Evolutionary conservation across 2,329 filamentous ascomycete genomes (phyloP).

Genomic region (Aspergillus floridensis): DNA sequence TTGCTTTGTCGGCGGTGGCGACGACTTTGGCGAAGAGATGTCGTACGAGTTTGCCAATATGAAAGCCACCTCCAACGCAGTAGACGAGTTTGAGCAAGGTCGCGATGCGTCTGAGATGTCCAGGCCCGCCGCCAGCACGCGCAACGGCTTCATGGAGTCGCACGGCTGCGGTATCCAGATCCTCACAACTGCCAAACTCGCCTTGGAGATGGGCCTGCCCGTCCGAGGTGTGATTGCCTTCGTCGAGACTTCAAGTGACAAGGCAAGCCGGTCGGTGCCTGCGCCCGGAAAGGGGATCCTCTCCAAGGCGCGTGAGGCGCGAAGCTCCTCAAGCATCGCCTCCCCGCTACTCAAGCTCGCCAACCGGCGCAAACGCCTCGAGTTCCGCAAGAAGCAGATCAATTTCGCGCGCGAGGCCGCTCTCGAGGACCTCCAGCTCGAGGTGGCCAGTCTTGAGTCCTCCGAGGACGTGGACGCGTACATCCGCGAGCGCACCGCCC

Average conservation of each 20-base stretch:
- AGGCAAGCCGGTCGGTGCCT: slow-evolving; percentile 93
- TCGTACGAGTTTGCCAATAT: slow-evolving; percentile 99
- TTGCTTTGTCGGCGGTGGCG: slow-evolving; percentile 92
- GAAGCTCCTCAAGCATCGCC: background rate
- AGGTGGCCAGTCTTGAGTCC: background rate
- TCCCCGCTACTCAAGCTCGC: background rate
- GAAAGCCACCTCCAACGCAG: slow-evolving; percentile 94
- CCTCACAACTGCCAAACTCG: slow-evolving; percentile 12
- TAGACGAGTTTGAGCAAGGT: slow-evolving; percentile 87
- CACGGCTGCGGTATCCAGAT: slow-evolving; percentile 72
- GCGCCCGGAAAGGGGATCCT: slow-evolving; percentile 92
- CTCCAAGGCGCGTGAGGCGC: slow-evolving; percentile 64
- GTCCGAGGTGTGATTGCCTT: slow-evolving; percentile 14
- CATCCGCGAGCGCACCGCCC: background rate
- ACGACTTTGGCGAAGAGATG: slow-evolving; percentile 95
- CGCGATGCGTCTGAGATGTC: slow-evolving; percentile 95
- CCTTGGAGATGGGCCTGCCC: slow-evolving; percentile 14
- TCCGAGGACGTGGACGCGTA: background rate
- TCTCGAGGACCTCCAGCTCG: background rate
- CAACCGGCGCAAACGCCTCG: background rate
- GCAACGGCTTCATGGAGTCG: slow-evolving; percentile 97
- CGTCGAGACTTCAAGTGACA: slow-evolving; percentile 66
- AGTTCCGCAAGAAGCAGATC: slow-evolving; percentile 3
- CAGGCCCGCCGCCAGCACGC: slow-evolving; percentile 85
- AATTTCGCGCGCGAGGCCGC: background rate